Evolutionary conservation across 73 alveolate species (phyloP).

Genomic region (Paramecium sonneborni): DNA sequence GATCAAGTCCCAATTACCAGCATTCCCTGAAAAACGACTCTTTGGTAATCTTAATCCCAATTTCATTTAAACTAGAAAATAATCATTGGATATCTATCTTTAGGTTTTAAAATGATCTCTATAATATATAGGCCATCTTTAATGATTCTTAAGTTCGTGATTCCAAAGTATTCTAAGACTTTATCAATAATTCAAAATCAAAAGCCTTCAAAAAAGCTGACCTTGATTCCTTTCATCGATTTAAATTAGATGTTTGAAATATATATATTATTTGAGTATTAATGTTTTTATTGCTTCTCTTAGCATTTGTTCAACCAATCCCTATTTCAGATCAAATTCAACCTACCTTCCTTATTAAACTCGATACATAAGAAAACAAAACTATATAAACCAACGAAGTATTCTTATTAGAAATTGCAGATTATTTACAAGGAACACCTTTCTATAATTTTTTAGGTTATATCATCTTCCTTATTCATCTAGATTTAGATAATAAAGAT

Average conservation of each 20-base stretch:
- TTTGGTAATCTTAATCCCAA: background rate
- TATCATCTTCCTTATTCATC: background rate
- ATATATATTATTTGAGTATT: background rate
- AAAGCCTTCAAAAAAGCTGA: background rate
- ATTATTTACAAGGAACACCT: background rate
- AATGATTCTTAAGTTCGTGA: background rate
- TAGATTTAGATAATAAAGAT: background rate
- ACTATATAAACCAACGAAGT: background rate
- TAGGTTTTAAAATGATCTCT: background rate
- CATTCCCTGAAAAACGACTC: background rate
- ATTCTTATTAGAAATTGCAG: background rate
- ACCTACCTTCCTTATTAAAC: background rate
- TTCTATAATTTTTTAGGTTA: background rate
- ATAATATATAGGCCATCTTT: background rate
- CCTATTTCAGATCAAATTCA: background rate
- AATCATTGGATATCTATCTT: background rate
- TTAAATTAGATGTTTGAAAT: conserved; percentile 11
- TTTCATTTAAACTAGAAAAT: background rate
- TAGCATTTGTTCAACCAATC: background rate
- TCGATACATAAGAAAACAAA: background rate
- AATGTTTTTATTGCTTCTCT: background rate
- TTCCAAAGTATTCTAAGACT: background rate
- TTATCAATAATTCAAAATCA: background rate
- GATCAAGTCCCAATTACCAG: background rate
- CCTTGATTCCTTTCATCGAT: background rate